Base-by-base conservation (phyloP, 768 basidiomycete species). In the Suillus brevipes region DNA sequence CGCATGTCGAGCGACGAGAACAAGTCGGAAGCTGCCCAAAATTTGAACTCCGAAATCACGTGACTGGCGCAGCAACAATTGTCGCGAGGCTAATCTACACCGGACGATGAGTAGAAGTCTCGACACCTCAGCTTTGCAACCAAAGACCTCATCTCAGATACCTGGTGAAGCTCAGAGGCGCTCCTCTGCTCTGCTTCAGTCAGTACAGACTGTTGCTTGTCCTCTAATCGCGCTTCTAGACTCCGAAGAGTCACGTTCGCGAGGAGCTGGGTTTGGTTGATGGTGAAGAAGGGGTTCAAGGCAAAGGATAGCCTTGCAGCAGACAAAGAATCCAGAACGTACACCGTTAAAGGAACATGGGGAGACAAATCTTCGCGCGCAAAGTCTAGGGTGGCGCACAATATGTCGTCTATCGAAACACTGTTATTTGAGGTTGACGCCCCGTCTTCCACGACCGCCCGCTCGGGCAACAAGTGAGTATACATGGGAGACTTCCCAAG, bases 11-110 rank as follows among this genome's bases (percentile, higher is more conserved):
- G n/a, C n/a, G n/a, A n/a, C n/a, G n/a, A n/a, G n/a, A n/a, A n/a
- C n/a, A n/a, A n/a, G n/a, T n/a, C n/a, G n/a, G n/a, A n/a, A n/a
- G n/a, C n/a, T n/a, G n/a, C n/a, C n/a, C n/a, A n/a, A n/a, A n/a
- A n/a, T n/a, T n/a, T n/a, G n/a, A n/a, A n/a, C n/a, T n/a, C n/a
- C n/a, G n/a, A n/a, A n/a, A n/a, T n/a, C n/a, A n/a, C n/a, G n/a
- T n/a, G n/a, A n/a, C n/a, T n/a, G n/a, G n/a, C n/a, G n/a, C n/a
- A n/a, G n/a, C n/a, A n/a, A n/a, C n/a, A n/a, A n/a, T 71, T 85
- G 84, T 16, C 90, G 83, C 13, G 79, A 78, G 12, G 76, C 73
- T 49, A 90, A 75, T 67, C 90, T 92, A 47, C 12, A 42, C 38
- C 13, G 8, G 4, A 23, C 14, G 14, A 52, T 10, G 59, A 8